These are phyloP conservation scores for Terana coerulea DNA, from an alignment of 768 basidiomycete species.

Conservation along the genomic window DNA sequence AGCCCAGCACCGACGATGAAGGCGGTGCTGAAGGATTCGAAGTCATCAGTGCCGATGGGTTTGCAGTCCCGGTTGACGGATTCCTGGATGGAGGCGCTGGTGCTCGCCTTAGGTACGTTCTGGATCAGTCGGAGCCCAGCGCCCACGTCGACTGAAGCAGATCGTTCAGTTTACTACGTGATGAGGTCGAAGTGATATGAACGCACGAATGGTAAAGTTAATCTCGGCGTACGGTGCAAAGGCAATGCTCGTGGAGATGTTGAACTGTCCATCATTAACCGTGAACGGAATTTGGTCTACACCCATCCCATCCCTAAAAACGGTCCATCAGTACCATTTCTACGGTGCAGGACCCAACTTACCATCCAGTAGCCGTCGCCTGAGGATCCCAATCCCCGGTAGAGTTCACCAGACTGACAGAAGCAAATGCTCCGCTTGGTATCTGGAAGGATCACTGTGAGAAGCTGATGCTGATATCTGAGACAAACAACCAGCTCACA, in stretches of 20 bases:
- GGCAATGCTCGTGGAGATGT: constrained; percentile 1
- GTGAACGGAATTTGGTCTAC: constrained; percentile 8
- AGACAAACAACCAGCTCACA: not conserved
- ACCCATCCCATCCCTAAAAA: not conserved
- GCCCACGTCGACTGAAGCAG: not conserved
- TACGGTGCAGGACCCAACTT: not conserved
- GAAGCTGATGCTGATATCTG: too few relatives aligned
- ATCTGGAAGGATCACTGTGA: too few relatives aligned
- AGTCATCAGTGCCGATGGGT: constrained; percentile 9
- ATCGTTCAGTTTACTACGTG: too few relatives aligned
- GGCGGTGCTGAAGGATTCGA: constrained; percentile 7
- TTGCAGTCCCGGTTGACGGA: constrained; percentile 6
- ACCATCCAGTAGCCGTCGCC: constrained; percentile 3
- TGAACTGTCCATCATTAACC: constrained; percentile 7
- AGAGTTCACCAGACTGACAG: constrained; percentile 5
- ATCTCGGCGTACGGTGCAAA: constrained; percentile 7
- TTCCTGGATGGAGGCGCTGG: not conserved
- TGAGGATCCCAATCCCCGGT: constrained; percentile 7
- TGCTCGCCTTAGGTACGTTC: constrained; percentile 4
- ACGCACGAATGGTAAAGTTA: constrained; percentile 2
- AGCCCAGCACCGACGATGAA: constrained; percentile 7
- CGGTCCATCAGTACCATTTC: too few relatives aligned
- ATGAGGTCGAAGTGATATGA: not conserved
- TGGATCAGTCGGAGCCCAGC: not conserved
- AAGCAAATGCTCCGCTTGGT: constrained; percentile 8